phyloP scores from a whole-genome alignment of 176 grass and related monocot species.

The Leersia perrieri region DNA sequence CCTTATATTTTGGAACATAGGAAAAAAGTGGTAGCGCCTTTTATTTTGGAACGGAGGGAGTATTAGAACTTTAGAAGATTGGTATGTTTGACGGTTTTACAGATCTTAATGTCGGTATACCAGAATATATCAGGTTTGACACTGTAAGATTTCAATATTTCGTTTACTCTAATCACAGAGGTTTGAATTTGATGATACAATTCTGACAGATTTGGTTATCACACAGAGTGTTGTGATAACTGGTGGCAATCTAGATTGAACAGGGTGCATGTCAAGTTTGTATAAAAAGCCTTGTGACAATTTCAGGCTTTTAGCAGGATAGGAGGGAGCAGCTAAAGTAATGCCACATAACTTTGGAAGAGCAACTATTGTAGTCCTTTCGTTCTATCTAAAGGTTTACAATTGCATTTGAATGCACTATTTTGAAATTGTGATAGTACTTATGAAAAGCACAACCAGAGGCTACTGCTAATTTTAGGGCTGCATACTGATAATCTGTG shows the following conservation, averaged over 20 bases:
- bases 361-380: neutral
- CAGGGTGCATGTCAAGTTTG: neutral
- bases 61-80: constrained; percentile 25
- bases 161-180: neutral
- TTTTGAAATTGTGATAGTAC: neutral
- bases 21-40: no score
- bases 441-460: neutral
- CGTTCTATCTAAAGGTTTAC: neutral
- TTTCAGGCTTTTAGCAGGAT: constrained; percentile 14
- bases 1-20: no score
- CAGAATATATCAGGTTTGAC: neutral
- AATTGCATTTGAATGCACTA: neutral
- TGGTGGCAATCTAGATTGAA: neutral
- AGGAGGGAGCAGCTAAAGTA: neutral
- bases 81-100: neutral
- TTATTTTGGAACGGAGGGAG: no score
- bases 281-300: neutral
- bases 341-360: neutral
- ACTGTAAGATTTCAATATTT: neutral
- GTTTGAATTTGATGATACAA: neutral
- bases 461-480: neutral
- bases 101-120: neutral
- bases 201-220: neutral
- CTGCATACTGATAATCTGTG: neutral
- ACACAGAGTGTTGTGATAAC: neutral